Evolutionary conservation across 2,329 filamentous ascomycete genomes (phyloP).

Genomic region (Tympanopsis confertula): DNA sequence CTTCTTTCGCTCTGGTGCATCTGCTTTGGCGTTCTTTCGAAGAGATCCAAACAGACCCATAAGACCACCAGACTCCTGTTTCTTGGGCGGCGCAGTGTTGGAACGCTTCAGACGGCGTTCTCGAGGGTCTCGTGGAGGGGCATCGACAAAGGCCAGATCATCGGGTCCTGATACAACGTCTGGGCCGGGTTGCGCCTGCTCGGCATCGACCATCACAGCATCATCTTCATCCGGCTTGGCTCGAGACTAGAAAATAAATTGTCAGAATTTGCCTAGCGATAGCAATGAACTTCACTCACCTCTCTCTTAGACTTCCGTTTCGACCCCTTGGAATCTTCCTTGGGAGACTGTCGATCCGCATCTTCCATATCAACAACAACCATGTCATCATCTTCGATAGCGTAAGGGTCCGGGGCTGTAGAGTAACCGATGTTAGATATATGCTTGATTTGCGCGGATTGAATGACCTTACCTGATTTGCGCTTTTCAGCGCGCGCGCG

Average conservation of each 20-base stretch:
- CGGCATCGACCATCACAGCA: background rate
- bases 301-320: background rate
- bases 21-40: background rate
- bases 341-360: constrained; percentile 4
- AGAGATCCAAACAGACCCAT: constrained; percentile 17
- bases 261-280: too few species aligned
- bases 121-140: constrained; percentile 15
- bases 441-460: background rate
- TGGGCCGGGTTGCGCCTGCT: background rate
- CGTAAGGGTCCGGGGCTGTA: constrained; percentile 40
- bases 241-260: background rate
- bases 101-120: constrained; percentile 29
- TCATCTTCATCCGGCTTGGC: background rate
- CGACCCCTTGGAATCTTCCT: background rate
- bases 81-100: constrained; percentile 36
- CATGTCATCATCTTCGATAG: constrained; percentile 40
- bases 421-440: background rate
- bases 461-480: background rate
- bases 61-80: constrained; percentile 17
- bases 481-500: constrained; percentile 26
- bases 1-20: background rate
- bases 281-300: background rate
- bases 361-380: constrained; percentile 29
- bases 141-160: background rate
- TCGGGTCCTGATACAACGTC: background rate